Percentiles rank a stretch among this genome's conserved stretches.
Evolutionary conservation across 2,329 filamentous ascomycete genomes (phyloP).

Genomic region (Cladophialophora exuberans): DNA sequence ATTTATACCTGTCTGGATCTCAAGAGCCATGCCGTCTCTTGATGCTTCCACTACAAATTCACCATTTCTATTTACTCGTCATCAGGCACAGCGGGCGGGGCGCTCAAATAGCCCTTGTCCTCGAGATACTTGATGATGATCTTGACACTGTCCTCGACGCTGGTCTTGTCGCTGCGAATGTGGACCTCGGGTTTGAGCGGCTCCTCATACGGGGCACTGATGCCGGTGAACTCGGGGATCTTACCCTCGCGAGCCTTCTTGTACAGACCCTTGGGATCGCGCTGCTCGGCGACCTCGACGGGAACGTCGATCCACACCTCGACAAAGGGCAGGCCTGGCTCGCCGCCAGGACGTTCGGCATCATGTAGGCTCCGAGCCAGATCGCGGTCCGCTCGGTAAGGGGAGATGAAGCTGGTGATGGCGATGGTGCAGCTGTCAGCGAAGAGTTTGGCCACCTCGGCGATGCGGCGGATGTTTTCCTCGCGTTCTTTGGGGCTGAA

Average conservation of each 20-base stretch:
- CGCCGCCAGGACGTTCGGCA: slow-evolving; percentile 60
- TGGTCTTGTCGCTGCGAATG: slow-evolving; percentile 78
- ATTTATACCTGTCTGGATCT: too few relatives aligned
- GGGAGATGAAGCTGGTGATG: slow-evolving; percentile 95
- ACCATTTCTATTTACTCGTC: slow-evolving; percentile 11
- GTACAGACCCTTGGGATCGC: slow-evolving; percentile 96
- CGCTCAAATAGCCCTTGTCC: slow-evolving; percentile 64
- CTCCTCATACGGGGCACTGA: slow-evolving; percentile 92
- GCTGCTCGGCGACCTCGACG: slow-evolving; percentile 87
- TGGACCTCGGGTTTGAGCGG: slow-evolving; percentile 84
- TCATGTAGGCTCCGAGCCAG: slow-evolving; percentile 80
- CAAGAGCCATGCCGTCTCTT: neutral
- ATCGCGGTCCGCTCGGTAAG: slow-evolving; percentile 84
- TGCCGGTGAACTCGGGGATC: slow-evolving; percentile 97
- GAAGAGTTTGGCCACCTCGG: slow-evolving; percentile 96
- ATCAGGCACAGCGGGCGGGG: slow-evolving; percentile 27
- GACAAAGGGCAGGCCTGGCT: slow-evolving; percentile 76
- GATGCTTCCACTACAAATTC: neutral
- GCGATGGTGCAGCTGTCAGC: slow-evolving; percentile 86
- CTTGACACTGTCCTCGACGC: slow-evolving; percentile 84
- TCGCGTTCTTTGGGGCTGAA: slow-evolving; percentile 92
- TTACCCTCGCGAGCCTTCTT: slow-evolving; percentile 93
- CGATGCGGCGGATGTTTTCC: slow-evolving; percentile 97
- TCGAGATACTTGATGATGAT: slow-evolving; percentile 81
- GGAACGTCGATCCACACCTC: slow-evolving; percentile 94